These are phyloP conservation scores for Bathelium albidoporum DNA, from an alignment of 495 filamentous ascomycete genomes.

Conservation along the genomic window DNA sequence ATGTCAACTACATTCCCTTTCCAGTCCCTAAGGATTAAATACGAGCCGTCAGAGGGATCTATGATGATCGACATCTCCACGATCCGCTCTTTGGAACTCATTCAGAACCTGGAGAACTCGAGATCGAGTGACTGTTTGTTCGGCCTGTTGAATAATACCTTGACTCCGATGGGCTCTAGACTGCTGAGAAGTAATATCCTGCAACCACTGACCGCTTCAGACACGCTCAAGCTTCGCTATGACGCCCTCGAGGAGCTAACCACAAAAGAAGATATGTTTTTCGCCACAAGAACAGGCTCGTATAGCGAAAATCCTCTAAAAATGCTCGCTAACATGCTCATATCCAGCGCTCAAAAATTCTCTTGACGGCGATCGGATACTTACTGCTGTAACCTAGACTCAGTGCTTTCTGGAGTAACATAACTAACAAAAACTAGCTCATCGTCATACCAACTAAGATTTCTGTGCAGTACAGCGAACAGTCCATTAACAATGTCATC, in stretches of 20 bases:
- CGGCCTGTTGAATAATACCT: conserved; percentile 71
- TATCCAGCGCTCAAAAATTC: conserved; percentile 61
- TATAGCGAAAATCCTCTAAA: conserved; percentile 7
- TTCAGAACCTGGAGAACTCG: conserved; percentile 70
- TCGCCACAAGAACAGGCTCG: conserved; percentile 55
- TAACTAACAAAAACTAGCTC: conserved; percentile 36
- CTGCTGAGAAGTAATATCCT: conserved; percentile 72
- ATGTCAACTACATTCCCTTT: conserved; percentile 54
- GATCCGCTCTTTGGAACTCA: conserved; percentile 72
- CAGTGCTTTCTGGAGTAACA: conserved; percentile 12
- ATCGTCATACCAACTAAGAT: conserved; percentile 56
- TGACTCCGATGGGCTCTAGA: conserved; percentile 79
- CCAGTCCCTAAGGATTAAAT: conserved; percentile 76
- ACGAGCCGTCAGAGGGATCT: conserved; percentile 77
- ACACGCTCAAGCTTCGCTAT: conserved; percentile 54
- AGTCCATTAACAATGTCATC: conserved; percentile 76
- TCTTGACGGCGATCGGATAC: conserved; percentile 56
- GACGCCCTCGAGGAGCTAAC: conserved; percentile 80
- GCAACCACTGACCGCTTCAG: conserved; percentile 71
- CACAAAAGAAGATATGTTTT: conserved; percentile 80
- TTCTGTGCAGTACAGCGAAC: conserved; percentile 57
- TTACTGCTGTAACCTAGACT: conserved; percentile 39
- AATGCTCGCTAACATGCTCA: too few species aligned
- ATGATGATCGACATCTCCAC: conserved; percentile 93
- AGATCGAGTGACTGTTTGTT: conserved; percentile 73